Conservation (phyloP, 257 asterid genomes). For the Solanum bulbocastanum region DNA sequence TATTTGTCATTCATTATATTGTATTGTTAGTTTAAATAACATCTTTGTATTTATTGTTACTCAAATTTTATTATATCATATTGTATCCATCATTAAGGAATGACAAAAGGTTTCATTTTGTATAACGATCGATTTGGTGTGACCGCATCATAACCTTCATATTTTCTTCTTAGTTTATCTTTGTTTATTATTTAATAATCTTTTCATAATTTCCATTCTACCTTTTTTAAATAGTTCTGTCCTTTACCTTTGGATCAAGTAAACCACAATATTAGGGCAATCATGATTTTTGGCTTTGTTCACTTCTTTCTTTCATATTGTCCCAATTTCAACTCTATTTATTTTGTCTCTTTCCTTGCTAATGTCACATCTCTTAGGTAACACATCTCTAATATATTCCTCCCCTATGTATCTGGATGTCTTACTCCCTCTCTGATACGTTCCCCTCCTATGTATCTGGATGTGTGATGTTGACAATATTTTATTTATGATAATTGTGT, state of each 20-base stretch:
- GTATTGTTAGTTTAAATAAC: too few relatives aligned
- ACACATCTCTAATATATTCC: too few relatives aligned
- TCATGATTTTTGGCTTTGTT: slow-evolving; percentile 29
- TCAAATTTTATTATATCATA: too few relatives aligned
- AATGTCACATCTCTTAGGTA: slow-evolving; percentile 44
- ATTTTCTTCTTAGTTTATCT: too few relatives aligned
- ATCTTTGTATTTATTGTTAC: too few relatives aligned
- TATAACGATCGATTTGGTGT: neutral
- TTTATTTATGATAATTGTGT: neutral
- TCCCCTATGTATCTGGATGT: too few relatives aligned
- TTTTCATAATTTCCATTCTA: neutral
- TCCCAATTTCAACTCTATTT: slow-evolving; percentile 30
- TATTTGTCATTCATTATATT: too few relatives aligned
- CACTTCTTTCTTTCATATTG: slow-evolving; percentile 41
- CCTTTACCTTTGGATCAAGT: neutral
- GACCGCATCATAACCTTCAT: neutral
- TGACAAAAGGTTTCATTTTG: neutral
- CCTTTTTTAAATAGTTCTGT: neutral
- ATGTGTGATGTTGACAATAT: neutral
- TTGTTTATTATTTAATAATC: too few relatives aligned
- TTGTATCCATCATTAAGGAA: neutral
- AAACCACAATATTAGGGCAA: neutral
- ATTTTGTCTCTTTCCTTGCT: slow-evolving; percentile 29
- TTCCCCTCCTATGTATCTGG: too few relatives aligned
- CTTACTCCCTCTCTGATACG: too few relatives aligned